Conservation (phyloP, 2,329 filamentous ascomycete species). For the Dothiorella sarmentorum region DNA sequence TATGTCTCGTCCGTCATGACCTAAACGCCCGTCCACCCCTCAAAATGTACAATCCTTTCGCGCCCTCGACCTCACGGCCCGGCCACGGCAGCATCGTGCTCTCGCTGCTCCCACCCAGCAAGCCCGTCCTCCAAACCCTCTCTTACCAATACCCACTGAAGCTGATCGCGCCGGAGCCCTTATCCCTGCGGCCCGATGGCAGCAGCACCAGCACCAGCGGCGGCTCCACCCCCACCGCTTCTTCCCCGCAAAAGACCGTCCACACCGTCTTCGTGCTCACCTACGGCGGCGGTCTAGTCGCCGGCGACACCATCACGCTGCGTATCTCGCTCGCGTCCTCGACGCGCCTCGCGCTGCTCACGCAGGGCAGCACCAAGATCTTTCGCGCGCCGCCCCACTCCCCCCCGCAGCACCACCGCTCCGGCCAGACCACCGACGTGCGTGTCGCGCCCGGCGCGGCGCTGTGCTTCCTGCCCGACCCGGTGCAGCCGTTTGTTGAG, state of each 20-base stretch:
- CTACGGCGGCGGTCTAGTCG: constrained; percentile 90
- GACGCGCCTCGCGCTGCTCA: constrained; percentile 61
- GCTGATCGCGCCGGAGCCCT: constrained; percentile 74
- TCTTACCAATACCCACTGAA: constrained; percentile 95
- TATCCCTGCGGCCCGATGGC: constrained; percentile 51
- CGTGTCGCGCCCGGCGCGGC: constrained; percentile 48
- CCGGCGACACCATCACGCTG: constrained; percentile 77
- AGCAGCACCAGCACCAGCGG: background rate
- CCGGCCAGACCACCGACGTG: constrained; percentile 49
- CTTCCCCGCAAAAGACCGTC: too few species aligned
- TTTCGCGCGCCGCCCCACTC: constrained; percentile 57
- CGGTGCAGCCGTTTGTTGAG: constrained; percentile 82
- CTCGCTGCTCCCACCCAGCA: constrained; percentile 65
- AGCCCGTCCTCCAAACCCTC: constrained; percentile 68
- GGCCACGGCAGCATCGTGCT: constrained; percentile 78
- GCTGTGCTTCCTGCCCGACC: constrained; percentile 74
- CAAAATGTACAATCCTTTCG: constrained; percentile 63
- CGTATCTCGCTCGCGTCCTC: constrained; percentile 60
- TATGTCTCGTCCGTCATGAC: background rate
- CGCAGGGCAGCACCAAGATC: constrained; percentile 86
- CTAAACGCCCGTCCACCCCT: background rate
- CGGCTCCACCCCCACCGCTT: too few species aligned
- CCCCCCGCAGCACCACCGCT: constrained; percentile 32
- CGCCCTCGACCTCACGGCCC: constrained; percentile 66
- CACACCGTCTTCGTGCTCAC: constrained; percentile 83